Base-by-base conservation (phyloP, 768 basidiomycete genomes). In the Cyathus striatus region DNA sequence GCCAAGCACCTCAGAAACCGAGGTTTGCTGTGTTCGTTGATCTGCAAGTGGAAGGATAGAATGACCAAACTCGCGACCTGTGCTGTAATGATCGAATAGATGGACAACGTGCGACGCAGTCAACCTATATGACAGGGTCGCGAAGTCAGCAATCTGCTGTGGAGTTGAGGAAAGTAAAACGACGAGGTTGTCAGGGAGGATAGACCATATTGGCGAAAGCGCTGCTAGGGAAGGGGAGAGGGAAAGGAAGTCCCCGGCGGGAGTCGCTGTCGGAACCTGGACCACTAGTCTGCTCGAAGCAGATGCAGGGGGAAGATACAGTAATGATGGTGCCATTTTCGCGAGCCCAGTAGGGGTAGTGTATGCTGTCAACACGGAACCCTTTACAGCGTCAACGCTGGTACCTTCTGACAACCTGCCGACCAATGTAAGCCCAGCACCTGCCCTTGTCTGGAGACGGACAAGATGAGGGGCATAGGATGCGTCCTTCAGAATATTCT, bases 21-120 rank as follows among this genome's bases (percentile, higher is more conserved):
- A 47, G 20, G 58, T 42, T 43, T 48, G 49, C 32, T 60, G 43
- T 17, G 60, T 49, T 1, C 60, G 53, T 18, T 65, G 63, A 0
- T 59, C 47, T 4, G 62, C 49, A 13, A 72, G 52, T 2, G 73
- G 70, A 21, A 62, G 52, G 26, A 80, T 62, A 24, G 70, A 55
- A 42, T 81, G 75, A 2, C 86, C 80, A 24, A 78, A 66, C 64
- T 98, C 92, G 20, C 95, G 83, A 24, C 83, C 72, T 23, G 81
- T 73, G 47, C 80, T 79, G 56, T 88, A 75, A 52, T 95, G 89
- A 62, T 98, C 93, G 57, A 98, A 93, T 32, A 97, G 66, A 60
- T 97, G 92, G 43, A 93, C 74, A 44, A 89, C 81, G 61, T 95
- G 90, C 32, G 67, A 75, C 16, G 66, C 59, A 13, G 73, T 71